A percentile compares a stretch with the other conserved stretches of the same genome.
Evolutionary conservation across 192 early-diverging fungal genomes (phyloP).

Genomic region (Backusella parvicylindrica): DNA sequence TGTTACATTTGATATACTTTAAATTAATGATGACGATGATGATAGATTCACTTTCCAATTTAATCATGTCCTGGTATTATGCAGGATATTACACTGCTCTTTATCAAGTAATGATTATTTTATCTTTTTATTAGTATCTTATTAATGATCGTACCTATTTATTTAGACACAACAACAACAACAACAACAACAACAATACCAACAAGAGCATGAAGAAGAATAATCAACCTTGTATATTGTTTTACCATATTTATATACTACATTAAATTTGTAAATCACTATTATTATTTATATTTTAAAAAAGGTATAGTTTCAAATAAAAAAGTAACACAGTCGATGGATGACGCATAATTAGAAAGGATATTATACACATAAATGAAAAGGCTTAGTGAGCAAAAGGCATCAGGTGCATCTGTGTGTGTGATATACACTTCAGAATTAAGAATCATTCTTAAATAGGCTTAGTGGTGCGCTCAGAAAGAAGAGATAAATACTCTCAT

Average conservation of each 20-base stretch:
- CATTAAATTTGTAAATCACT: background rate
- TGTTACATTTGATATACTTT: background rate
- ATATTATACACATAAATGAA: background rate
- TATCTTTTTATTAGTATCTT: background rate
- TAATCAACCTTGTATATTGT: background rate
- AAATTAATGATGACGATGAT: background rate
- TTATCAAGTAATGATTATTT: conserved; percentile 12
- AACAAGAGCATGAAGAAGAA: background rate
- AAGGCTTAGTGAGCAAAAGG: background rate
- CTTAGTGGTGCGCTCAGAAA: background rate
- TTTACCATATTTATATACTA: too few relatives aligned
- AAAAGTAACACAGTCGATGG: background rate
- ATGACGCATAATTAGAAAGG: background rate
- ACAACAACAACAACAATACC: background rate
- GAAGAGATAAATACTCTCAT: background rate
- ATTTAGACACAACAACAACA: background rate
- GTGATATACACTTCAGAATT: background rate
- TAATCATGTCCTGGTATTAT: conserved; percentile 27
- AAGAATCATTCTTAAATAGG: background rate
- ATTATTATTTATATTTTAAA: background rate
- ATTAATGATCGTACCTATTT: background rate
- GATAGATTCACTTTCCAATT: conserved; percentile 4
- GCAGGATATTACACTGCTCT: conserved; percentile 19
- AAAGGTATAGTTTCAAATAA: background rate
- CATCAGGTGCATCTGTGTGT: background rate